Evolutionary conservation across 2,329 filamentous ascomycete genomes (phyloP).

Genomic region (Phialemoniopsis sp.): DNA sequence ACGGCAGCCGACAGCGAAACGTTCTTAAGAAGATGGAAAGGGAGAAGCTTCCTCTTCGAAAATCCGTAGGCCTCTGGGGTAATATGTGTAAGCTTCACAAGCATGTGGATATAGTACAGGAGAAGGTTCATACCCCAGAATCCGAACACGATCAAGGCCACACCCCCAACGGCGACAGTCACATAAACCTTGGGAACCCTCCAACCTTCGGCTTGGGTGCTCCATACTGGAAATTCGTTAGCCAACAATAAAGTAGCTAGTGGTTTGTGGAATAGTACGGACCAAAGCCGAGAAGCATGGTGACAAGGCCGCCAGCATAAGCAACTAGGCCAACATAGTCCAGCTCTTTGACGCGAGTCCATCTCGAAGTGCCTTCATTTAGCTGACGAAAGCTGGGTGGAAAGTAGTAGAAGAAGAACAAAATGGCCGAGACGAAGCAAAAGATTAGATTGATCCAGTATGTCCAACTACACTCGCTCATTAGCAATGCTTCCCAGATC

Average conservation of each 20-base stretch:
- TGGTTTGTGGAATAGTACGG: neutral
- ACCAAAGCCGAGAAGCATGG: constrained; percentile 33
- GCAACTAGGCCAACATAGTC: constrained; percentile 38
- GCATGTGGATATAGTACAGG: no score
- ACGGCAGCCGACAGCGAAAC: constrained; percentile 1
- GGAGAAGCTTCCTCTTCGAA: constrained; percentile 3
- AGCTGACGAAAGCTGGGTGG: constrained; percentile 37
- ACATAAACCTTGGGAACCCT: constrained; percentile 25
- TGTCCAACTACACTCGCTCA: constrained; percentile 28
- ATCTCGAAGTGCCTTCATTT: constrained; percentile 24
- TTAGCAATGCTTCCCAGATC: neutral
- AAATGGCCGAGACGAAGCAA: constrained; percentile 26
- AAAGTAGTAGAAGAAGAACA: constrained; percentile 38
- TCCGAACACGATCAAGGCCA: constrained; percentile 3
- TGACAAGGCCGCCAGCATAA: constrained; percentile 30
- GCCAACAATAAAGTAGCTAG: no score
- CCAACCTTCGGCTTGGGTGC: constrained; percentile 33
- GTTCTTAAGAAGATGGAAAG: constrained; percentile 6
- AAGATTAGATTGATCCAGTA: constrained; percentile 43
- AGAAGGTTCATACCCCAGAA: neutral
- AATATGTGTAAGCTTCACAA: neutral
- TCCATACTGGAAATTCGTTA: constrained; percentile 23
- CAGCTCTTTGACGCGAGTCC: constrained; percentile 32
- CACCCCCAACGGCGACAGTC: constrained; percentile 27
- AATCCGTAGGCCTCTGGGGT: constrained; percentile 1